Evolutionary conservation across 2,329 filamentous ascomycete genomes (phyloP), one percentile per base, ranked within the genome.

Genomic region (Hypoxylon sp.): DNA sequence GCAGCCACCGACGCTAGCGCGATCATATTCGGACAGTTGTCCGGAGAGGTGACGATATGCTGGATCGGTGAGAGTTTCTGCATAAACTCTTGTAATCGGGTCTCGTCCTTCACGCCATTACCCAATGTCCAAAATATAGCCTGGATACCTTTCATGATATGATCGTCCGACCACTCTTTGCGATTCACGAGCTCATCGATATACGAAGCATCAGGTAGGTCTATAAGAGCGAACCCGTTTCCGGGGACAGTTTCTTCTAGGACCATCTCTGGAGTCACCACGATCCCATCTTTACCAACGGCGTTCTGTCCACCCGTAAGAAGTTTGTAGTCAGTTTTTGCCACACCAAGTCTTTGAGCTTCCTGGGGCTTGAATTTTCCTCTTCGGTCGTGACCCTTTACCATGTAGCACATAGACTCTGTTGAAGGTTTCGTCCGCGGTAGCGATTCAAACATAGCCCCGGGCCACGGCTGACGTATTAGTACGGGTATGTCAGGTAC

Each of bases 191-290:
- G 83, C 5, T 85, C 78, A 11, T 89, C 86, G 24, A 98, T 79
- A 71, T 95, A 94, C 6, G 88, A 86, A 0, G 75, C 65, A 13
- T 89, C 85, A 1, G 93, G 92, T 6, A 99, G 76, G 70, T 98
- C 94, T 41, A 96, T 81, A 6, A 99, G 82, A 7, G 91, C 90
- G 67, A 97, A 83, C 2, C 92, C 94, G 57, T 83, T 86, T 10
- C 93, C 93, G 5, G 85, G 82, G 57, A 88, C 84, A 2, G 84
- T 78, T 10, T 88, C 81, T 1, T 85, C 92, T 53, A 99, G 74
- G 1, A 98, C 93, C 89, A 97, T 95, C 0, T 95, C 91, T 1
- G 94, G 90, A 0, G 90, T 95, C 28, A 99, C 86, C 0, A 84
- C 85, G 6, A 81, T 82, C 4, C 92, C 93, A 70, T 90, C 85